Base-by-base conservation (phyloP, 306 rosid species). In the Cucurbita pepo region DNA sequence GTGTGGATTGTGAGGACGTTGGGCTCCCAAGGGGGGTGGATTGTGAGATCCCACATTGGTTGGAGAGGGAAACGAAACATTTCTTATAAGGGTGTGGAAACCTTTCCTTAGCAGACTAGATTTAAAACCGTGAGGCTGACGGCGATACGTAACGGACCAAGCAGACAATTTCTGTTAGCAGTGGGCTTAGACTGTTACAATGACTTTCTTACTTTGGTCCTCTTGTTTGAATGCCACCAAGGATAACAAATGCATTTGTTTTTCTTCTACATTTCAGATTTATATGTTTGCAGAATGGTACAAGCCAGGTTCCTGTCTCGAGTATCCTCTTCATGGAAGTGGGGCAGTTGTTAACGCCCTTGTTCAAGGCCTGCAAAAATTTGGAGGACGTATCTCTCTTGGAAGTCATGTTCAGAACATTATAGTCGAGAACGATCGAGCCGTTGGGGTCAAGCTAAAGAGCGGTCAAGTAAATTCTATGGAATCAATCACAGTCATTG, bases 241-340 rank as follows among this genome's bases (percentile, higher is more conserved):
- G 52, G 56, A 38, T 75, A 62, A 56, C 81, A 30, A 19, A 58
- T 69, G 40, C 16, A 19, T 74, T 50, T 1, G 8, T 76, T 59
- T 8, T 41, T 60, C 63, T 61, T 45, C 56, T 8, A 41, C 40
- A 56, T 76, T 79, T 78, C 86, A 90, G 98, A 73, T 93, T 72
- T 90, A 90, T 80, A 90, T 93, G 98, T 88, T 93, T 83, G 96
- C 97, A 30, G 98, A 93, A 75, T 93, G 98, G 98, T 90, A 90
- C 83, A 93, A 88, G 83, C 90, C 96, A n/a, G 96, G 96, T 11
- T 85, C 89, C 85, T 82, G 89, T 78, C 97, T 93, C 25, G 98
- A 88, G 79, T 90, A 93, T 80, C 98, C 98, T 54, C 87, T 88
- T 71, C 55, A 83, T 69, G 97, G 98, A 78, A 83, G 80, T 77